A percentile compares a stretch with the other conserved stretches of the same genome.
phyloP scores from a whole-genome alignment of 768 basidiomycete species.

The Phanerochaete sordida region DNA sequence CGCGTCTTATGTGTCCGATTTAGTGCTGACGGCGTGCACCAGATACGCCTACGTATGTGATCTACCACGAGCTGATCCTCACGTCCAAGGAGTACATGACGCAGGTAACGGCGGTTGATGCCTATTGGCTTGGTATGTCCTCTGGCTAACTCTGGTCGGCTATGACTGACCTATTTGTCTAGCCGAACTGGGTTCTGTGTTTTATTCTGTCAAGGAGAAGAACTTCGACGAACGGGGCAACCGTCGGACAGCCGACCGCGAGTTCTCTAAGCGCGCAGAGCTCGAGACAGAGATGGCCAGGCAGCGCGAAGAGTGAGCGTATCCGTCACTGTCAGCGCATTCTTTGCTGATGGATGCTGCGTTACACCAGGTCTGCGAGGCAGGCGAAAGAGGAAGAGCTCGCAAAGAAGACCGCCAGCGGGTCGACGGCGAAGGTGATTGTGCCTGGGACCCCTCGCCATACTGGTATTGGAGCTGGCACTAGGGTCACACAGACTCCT shows the following conservation, averaged over 20 bases:
- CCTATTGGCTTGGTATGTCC: constrained; percentile 89
- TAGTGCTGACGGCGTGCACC: constrained; percentile 4
- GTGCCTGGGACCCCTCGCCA: constrained; percentile 81
- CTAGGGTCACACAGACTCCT: constrained; percentile 72
- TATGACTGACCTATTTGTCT: constrained; percentile 10
- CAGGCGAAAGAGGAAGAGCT: constrained; percentile 59
- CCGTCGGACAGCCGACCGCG: constrained; percentile 74
- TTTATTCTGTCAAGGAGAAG: constrained; percentile 97
- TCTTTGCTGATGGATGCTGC: constrained; percentile 5
- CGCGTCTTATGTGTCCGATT: neutral
- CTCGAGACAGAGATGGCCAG: constrained; percentile 89
- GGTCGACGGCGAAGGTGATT: constrained; percentile 60
- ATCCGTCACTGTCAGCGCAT: neutral
- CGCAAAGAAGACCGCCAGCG: constrained; percentile 48
- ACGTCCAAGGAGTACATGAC: constrained; percentile 99
- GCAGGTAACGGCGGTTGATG: constrained; percentile 96
- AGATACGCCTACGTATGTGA: constrained; percentile 95
- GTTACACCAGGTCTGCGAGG: constrained; percentile 49
- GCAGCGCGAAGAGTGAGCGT: constrained; percentile 66
- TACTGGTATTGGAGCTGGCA: constrained; percentile 59
- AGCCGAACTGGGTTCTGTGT: constrained; percentile 95
- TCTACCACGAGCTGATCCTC: constrained; percentile 95
- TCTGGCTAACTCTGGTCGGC: neutral
- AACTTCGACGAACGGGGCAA: constrained; percentile 89
- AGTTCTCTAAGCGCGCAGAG: constrained; percentile 90